Evolutionary conservation across 257 asterid species (phyloP), one percentile per base, ranked within the genome.

Genomic region (Craterostigma plantagineum): DNA sequence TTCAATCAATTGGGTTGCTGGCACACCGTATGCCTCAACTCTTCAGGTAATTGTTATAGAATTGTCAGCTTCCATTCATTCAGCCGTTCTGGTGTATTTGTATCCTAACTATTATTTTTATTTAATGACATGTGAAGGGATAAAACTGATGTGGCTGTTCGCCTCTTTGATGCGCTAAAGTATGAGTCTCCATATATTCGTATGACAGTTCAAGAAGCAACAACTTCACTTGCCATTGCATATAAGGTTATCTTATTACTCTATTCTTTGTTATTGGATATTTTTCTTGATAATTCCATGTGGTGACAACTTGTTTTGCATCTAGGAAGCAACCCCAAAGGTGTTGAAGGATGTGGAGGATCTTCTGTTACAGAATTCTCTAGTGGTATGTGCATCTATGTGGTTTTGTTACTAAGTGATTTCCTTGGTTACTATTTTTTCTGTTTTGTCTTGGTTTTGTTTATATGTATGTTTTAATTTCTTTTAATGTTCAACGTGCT

Each of bases 21-120:
- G 93, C 98, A 45, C 73, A 67, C 40, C 81, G 98, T 33, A 73
- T 81, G 98, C 98, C 98, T 60, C 83, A 74, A 57, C 95, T 87
- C 59, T 87, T 79, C 56, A 79, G 95, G 98, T 82, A 67, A 35
- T 16, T 12, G 45, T 41, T 35, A 23, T 23, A 15, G 14, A 8
- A 15, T 10, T 15, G 33, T 43, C 16, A 43, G 3, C 8, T 43
- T 27, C 11, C 16, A 14, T 41, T n/a, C 13, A 12, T 9, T 43
- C 4, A 43, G 34, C 16, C 16, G 12, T 4, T 16, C 17, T 16
- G 23, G 48, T 11, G 8, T 15, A 18, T 33, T 43, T 43, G 4
- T 9, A 15, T 14, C 17, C 9, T 3, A 16, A 14, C 9, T 14
- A 10, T 15, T 43, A 15, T 43, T 4, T 9, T 27, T 8, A 8